Evolutionary conservation across 129 eudicot species (phyloP).

Genomic region (Mikania micrantha): DNA sequence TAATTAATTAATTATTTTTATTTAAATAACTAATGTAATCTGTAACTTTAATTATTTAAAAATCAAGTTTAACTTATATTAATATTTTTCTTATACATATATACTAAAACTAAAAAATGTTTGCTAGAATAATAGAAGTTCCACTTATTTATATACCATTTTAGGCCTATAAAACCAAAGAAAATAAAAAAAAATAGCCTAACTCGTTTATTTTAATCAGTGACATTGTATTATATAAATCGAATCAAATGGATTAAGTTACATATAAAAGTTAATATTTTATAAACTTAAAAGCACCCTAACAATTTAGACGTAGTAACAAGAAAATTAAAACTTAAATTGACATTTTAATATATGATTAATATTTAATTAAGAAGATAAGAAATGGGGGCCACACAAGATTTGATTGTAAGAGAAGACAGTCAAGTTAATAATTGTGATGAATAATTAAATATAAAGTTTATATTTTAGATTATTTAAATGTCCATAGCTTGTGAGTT

Average conservation of each 20-base stretch:
- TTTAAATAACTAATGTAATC: not conserved
- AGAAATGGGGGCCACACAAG: constrained; percentile 21
- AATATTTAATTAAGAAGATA: constrained; percentile 5
- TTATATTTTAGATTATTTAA: constrained; percentile 23
- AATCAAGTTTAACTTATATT: not conserved
- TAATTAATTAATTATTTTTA: not conserved
- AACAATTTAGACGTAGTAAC: too few species aligned
- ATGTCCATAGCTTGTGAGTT: constrained; percentile 44
- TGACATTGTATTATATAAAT: too few species aligned
- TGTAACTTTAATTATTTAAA: too few species aligned
- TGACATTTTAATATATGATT: not conserved
- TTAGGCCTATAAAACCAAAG: too few species aligned
- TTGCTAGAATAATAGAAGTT: not conserved
- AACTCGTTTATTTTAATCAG: too few species aligned
- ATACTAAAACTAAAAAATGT: not conserved
- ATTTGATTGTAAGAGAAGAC: constrained; percentile 33
- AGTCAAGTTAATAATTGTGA: constrained; percentile 23
- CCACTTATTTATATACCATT: too few species aligned
- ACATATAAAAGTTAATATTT: too few species aligned
- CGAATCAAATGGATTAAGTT: too few species aligned
- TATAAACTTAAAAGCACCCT: too few species aligned
- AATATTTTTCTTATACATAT: not conserved
- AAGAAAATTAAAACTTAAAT: not conserved
- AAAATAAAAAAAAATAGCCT: too few species aligned
- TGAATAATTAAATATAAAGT: constrained; percentile 6